Base-by-base conservation (phyloP, 1,284 basidiomycete species). In the Tranzscheliella williamsii region DNA sequence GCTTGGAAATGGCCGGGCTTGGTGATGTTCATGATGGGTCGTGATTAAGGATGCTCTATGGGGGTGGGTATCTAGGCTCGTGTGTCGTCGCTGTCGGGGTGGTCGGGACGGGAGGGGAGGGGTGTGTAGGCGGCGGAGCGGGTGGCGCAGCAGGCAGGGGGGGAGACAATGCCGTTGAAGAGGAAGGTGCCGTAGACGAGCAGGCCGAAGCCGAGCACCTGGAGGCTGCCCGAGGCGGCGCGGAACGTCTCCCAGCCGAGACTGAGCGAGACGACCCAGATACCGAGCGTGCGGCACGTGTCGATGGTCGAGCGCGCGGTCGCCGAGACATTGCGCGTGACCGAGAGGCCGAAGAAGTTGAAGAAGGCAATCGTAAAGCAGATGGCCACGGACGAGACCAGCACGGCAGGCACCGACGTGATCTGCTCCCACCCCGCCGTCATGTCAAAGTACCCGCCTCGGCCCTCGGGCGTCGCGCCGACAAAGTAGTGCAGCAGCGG, bases 281-380 rank as follows among this genome's bases (percentile, higher is more conserved):
- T 98, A 18, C 86, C 86, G 46, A 98, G 83, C 1, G 95, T 97
- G 67, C 95, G 84, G 81, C 92, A 96, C 5, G 94, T 95, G 78
- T 99, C 95, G 36, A 93, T 91, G 39, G 95, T 84, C 54, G 72
- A 72, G 17, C 79, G 61, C 9, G 79, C 73, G 5, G 76, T 79
- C 0, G 78, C 79, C 3, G 72, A 75, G 15, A 80, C 69, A 27
- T 61, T 71, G 5, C 70, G 85, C 7, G 94, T 98, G 46, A 98
- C 91, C 74, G 87, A 89, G 34, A 97, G 80, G 5, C 94, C 92
- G 72, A 92, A 95, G 79, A 87, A 93, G 81, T 98, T 99, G 85
- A 94, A 99, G 20, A 92, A 80, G n/a, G 90, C 84, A 62, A 97
- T 97, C 38, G 66, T 69, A 32, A 62, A 57, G 61, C 75, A 77